These are phyloP conservation scores for Volvox africanus DNA, from an alignment of 139 green algal species.

Conservation along the genomic window DNA sequence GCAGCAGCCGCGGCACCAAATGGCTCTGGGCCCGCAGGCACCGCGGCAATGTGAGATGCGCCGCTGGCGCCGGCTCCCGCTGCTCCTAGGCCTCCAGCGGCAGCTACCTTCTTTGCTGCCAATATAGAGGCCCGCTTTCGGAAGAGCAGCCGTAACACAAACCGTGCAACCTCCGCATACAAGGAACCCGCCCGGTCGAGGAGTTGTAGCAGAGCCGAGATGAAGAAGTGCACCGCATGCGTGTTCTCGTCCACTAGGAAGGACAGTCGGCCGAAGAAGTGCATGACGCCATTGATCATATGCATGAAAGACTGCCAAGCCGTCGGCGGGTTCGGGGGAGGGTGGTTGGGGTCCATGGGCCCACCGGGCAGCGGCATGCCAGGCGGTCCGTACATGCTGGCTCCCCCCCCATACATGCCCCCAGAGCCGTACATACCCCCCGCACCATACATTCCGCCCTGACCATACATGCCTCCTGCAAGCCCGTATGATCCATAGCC, in stretches of 20 bases:
- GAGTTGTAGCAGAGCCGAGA: conserved; percentile 94
- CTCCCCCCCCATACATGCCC: conserved; percentile 52
- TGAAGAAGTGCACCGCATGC: conserved; percentile 99
- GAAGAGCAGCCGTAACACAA: conserved; percentile 91
- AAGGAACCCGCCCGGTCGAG: conserved; percentile 92
- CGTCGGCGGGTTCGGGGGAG: conserved; percentile 59
- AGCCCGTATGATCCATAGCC: conserved; percentile 40
- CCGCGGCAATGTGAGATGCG: too few species aligned
- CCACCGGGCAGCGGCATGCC: conserved; percentile 46
- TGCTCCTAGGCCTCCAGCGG: not conserved
- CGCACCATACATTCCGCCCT: conserved; percentile 57
- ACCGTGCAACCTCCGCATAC: conserved; percentile 95
- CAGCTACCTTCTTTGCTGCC: not conserved
- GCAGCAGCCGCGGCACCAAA: not conserved
- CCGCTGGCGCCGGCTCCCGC: not conserved
- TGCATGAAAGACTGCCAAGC: conserved; percentile 86
- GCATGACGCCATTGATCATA: conserved; percentile 86
- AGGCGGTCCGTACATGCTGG: conserved; percentile 22
- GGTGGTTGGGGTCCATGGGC: conserved; percentile 60
- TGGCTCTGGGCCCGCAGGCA: not conserved
- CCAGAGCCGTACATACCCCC: conserved; percentile 56
- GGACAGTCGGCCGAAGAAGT: conserved; percentile 95
- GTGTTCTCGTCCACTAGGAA: conserved; percentile 99
- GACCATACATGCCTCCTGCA: conserved; percentile 51
- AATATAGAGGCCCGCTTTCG: conserved; percentile 11